These are phyloP conservation scores for Cryphonectria japonica DNA, from an alignment of 2,329 filamentous ascomycete species.

Conservation along the genomic window DNA sequence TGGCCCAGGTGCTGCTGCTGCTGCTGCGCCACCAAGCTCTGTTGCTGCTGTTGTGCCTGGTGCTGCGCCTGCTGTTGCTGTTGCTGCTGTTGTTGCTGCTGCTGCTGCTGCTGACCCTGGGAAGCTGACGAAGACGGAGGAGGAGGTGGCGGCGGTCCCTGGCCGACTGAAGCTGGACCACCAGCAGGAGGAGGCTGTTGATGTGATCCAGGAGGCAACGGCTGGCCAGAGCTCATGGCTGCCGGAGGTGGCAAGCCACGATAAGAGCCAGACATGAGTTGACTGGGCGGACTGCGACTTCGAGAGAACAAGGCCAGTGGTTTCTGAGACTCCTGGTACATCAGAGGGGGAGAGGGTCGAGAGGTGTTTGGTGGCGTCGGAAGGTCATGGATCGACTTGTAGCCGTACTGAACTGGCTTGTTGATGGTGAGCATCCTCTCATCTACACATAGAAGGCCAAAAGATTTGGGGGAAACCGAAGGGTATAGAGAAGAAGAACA, in stretches of 20 bases:
- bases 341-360: slow-evolving; percentile 59
- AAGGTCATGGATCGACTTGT: slow-evolving; percentile 65
- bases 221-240: slow-evolving; percentile 63
- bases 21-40: slow-evolving; percentile 6
- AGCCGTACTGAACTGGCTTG: slow-evolving; percentile 63
- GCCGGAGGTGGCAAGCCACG: slow-evolving; percentile 71
- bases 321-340: slow-evolving; percentile 53
- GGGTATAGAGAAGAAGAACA: slow-evolving; percentile 16
- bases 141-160: slow-evolving; percentile 32
- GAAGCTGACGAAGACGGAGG: slow-evolving; percentile 33
- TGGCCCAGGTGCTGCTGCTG: slow-evolving; percentile 45
- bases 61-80: slow-evolving; percentile 31
- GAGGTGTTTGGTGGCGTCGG: slow-evolving; percentile 61
- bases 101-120: slow-evolving; percentile 33
- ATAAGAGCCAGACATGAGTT: slow-evolving; percentile 71
- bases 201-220: slow-evolving; percentile 43
- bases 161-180: slow-evolving; percentile 36
- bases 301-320: slow-evolving; percentile 44
- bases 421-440: slow-evolving; percentile 66
- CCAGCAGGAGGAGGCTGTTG: slow-evolving; percentile 35
- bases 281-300: slow-evolving; percentile 52
- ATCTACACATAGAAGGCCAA: slow-evolving; percentile 34
- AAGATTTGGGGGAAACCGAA: slow-evolving; percentile 15
- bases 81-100: slow-evolving; percentile 23
- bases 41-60: slow-evolving; percentile 22